Percentiles rank a stretch among this genome's conserved stretches.
These are phyloP conservation scores for Trametes coccinea DNA, from an alignment of 768 basidiomycete species.

Conservation along the genomic window DNA sequence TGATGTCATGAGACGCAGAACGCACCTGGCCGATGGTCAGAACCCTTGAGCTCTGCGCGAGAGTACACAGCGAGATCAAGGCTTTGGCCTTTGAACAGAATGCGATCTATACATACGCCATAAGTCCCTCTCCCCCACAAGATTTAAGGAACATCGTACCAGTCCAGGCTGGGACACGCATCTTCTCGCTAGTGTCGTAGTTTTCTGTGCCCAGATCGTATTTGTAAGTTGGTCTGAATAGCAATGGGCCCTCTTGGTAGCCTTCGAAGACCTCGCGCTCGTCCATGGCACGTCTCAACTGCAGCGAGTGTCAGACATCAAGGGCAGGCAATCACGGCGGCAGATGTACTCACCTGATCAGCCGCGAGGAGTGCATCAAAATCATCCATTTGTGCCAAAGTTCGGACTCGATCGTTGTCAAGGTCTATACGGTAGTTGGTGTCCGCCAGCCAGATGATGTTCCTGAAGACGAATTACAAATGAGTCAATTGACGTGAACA, in stretches of 20 bases:
- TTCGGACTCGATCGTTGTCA: constrained; percentile 77
- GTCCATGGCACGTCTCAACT: constrained; percentile 73
- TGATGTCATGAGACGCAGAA: not conserved
- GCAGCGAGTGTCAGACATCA: not conserved
- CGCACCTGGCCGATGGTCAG: constrained; percentile 92
- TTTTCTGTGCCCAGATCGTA: constrained; percentile 80
- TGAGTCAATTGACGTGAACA: not conserved
- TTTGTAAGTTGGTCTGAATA: constrained; percentile 95
- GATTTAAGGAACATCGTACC: constrained; percentile 47
- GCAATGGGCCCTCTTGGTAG: constrained; percentile 84
- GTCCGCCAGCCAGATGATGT: constrained; percentile 93
- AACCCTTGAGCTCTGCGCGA: constrained; percentile 82
- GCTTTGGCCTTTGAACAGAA: constrained; percentile 74
- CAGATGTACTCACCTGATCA: constrained; percentile 69
- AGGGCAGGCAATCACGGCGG: no score
- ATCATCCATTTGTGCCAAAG: constrained; percentile 61
- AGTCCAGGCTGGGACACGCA: constrained; percentile 97
- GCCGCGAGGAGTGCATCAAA: constrained; percentile 73
- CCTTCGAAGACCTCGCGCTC: constrained; percentile 72
- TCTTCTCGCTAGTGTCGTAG: constrained; percentile 96
- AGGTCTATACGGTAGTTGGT: constrained; percentile 93
- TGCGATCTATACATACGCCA: constrained; percentile 63
- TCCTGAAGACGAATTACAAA: constrained; percentile 46
- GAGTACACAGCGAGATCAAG: constrained; percentile 80
- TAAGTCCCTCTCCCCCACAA: not conserved